These are phyloP conservation scores for Penicillium sp. DNA, from an alignment of 2,329 filamentous ascomycete genomes.

Conservation along the genomic window DNA sequence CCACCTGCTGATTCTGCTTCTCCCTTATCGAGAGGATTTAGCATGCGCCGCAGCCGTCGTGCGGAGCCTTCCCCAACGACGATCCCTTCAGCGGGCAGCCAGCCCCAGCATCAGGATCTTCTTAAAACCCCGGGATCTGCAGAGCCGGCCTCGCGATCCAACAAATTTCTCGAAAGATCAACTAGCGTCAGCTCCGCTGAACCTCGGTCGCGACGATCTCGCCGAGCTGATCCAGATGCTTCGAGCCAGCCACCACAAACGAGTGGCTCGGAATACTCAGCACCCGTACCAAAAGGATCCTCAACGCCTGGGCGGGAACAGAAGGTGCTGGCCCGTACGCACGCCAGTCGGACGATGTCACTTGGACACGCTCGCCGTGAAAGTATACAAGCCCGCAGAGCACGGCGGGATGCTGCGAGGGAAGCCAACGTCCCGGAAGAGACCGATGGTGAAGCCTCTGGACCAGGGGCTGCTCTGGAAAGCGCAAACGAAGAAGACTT, in stretches of 20 bases:
- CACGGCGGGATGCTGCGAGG: conserved; percentile 71
- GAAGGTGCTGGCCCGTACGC: conserved; percentile 60
- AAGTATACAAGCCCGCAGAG: conserved; percentile 86
- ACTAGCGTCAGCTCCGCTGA: conserved; percentile 92
- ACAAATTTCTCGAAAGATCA: conserved; percentile 78
- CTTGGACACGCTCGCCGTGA: conserved; percentile 87
- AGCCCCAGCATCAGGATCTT: conserved; percentile 77
- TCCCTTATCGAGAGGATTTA: conserved; percentile 83
- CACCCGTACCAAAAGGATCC: conserved; percentile 46
- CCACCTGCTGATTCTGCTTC: conserved; percentile 70
- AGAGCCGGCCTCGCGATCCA: conserved; percentile 63
- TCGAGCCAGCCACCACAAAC: conserved; percentile 71
- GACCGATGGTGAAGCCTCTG: conserved; percentile 77
- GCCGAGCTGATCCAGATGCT: conserved; percentile 60
- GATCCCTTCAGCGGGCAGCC: conserved; percentile 62
- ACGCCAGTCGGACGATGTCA: conserved; percentile 79
- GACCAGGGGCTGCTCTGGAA: conserved; percentile 57
- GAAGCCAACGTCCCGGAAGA: conserved; percentile 87
- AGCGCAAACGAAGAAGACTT: conserved; percentile 68
- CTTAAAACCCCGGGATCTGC: conserved; percentile 73
- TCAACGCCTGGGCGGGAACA: conserved; percentile 52
- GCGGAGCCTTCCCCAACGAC: conserved; percentile 58
- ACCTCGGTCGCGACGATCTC: conserved; percentile 66
- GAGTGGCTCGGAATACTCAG: conserved; percentile 75
- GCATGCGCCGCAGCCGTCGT: conserved; percentile 69